Evolutionary conservation across 2,329 filamentous ascomycete species (phyloP).

Genomic region (Bipolaris oryzae): DNA sequence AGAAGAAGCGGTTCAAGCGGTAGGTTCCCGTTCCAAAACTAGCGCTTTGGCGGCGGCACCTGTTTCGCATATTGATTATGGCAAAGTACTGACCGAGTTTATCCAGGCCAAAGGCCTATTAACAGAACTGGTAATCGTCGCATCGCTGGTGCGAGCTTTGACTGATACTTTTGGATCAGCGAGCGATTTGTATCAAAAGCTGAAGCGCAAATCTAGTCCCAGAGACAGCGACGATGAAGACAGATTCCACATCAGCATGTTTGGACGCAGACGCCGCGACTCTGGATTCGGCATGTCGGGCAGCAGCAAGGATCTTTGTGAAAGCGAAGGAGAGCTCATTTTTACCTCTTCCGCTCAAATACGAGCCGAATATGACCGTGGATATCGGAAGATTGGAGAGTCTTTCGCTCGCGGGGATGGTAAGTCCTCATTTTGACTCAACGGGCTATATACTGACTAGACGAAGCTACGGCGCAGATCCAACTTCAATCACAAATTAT

Average conservation of each 20-base stretch:
- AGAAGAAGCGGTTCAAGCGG: constrained; percentile 22
- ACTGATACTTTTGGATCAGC: constrained; percentile 41
- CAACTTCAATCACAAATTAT: constrained; percentile 45
- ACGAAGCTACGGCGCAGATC: constrained; percentile 34
- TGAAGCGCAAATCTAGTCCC: constrained; percentile 30
- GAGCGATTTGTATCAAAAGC: constrained; percentile 38
- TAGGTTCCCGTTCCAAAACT: constrained; percentile 4
- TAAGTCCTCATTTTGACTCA: constrained; percentile 14
- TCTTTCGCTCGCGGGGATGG: constrained; percentile 41
- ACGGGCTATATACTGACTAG: constrained; percentile 7
- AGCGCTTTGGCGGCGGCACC: background rate
- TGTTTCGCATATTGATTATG: background rate
- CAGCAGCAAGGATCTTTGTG: constrained; percentile 25
- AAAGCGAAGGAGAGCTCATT: constrained; percentile 40
- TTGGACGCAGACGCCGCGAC: constrained; percentile 20
- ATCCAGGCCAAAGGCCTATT: constrained; percentile 34
- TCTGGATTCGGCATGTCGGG: constrained; percentile 22
- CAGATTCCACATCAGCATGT: background rate
- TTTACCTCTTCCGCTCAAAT: constrained; percentile 32
- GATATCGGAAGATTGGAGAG: constrained; percentile 38
- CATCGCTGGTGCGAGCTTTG: constrained; percentile 38
- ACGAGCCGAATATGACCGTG: constrained; percentile 37
- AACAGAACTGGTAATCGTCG: constrained; percentile 35
- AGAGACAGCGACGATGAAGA: constrained; percentile 24
- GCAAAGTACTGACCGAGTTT: constrained; percentile 8